Conservation (phyloP, 352 stramenopile species). For the Blastocystis sp. region DNA sequence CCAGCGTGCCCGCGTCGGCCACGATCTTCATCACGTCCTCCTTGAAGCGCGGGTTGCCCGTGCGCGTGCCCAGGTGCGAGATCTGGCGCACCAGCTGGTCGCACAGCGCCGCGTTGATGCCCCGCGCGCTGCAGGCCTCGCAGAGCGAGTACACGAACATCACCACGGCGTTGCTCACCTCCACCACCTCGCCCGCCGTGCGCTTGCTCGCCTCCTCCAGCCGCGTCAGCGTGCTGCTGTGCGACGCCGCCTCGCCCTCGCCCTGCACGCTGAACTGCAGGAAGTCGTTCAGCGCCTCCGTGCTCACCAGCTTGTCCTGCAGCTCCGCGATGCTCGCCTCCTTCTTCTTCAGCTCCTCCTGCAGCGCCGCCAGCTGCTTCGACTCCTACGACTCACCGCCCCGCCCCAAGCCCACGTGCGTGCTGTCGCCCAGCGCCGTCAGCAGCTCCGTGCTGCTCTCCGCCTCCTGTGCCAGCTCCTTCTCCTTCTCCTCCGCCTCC, state of each 20-base stretch:
- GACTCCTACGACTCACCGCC: background rate
- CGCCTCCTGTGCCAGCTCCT: background rate
- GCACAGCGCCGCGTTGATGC: background rate
- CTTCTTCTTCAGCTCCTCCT: background rate
- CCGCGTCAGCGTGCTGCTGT: background rate
- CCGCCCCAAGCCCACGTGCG: background rate
- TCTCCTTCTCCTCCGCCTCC: slow-evolving; percentile 26
- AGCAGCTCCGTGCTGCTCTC: background rate
- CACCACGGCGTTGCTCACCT: background rate
- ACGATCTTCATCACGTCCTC: slow-evolving; percentile 12
- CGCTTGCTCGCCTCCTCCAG: background rate
- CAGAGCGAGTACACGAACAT: slow-evolving; percentile 24
- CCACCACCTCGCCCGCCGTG: background rate
- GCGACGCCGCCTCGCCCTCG: background rate
- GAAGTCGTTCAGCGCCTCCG: background rate
- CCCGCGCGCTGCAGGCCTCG: background rate
- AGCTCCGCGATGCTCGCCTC: slow-evolving; percentile 15
- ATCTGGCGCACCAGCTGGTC: background rate
- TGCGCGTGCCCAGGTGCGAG: slow-evolving; percentile 15
- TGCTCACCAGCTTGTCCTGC: background rate
- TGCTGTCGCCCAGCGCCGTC: background rate
- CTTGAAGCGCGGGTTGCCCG: background rate
- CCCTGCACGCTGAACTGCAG: background rate
- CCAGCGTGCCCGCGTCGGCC: background rate
- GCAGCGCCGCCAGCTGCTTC: background rate